These are phyloP conservation scores for Cryptococcus sp. DNA, from an alignment of 1,284 basidiomycete genomes.

Conservation along the genomic window DNA sequence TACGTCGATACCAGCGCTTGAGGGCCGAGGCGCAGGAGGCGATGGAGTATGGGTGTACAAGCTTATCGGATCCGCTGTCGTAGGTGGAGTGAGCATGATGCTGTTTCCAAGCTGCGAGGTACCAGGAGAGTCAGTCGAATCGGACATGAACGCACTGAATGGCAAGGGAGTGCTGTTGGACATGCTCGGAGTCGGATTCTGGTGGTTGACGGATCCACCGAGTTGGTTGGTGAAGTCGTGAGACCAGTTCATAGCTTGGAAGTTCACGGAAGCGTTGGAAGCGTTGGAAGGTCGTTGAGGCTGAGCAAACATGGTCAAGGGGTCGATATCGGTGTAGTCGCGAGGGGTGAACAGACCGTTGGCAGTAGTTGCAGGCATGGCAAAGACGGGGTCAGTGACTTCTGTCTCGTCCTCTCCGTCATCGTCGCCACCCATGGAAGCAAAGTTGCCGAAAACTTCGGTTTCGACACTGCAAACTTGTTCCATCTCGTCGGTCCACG, in stretches of 20 bases:
- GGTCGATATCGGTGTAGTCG: slow-evolving; percentile 27
- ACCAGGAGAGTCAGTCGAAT: slow-evolving; percentile 21
- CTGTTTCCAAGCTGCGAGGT: slow-evolving; percentile 16
- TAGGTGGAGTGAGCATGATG: slow-evolving; percentile 27
- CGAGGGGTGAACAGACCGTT: slow-evolving; percentile 30
- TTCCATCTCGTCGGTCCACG: slow-evolving; percentile 43
- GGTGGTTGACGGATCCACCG: background rate
- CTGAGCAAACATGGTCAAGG: slow-evolving; percentile 6
- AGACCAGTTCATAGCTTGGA: slow-evolving; percentile 18
- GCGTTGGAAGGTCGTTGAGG: slow-evolving; percentile 2
- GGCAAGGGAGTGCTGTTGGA: background rate
- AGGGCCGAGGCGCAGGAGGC: slow-evolving; percentile 29
- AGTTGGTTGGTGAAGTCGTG: slow-evolving; percentile 15
- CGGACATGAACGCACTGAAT: slow-evolving; percentile 22
- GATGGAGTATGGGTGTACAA: slow-evolving; percentile 28
- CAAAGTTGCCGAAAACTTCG: slow-evolving; percentile 47
- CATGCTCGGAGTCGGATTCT: background rate
- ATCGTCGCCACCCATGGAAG: slow-evolving; percentile 34
- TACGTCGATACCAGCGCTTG: background rate
- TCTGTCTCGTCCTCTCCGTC: slow-evolving; percentile 22
- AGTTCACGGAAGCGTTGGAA: slow-evolving; percentile 2
- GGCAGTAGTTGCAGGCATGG: background rate
- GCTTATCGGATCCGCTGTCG: slow-evolving; percentile 6
- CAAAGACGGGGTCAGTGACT: background rate
- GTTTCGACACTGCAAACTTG: slow-evolving; percentile 44